phyloP scores from a whole-genome alignment of 2,329 filamentous ascomycete genomes.

The Claviceps capensis region DNA sequence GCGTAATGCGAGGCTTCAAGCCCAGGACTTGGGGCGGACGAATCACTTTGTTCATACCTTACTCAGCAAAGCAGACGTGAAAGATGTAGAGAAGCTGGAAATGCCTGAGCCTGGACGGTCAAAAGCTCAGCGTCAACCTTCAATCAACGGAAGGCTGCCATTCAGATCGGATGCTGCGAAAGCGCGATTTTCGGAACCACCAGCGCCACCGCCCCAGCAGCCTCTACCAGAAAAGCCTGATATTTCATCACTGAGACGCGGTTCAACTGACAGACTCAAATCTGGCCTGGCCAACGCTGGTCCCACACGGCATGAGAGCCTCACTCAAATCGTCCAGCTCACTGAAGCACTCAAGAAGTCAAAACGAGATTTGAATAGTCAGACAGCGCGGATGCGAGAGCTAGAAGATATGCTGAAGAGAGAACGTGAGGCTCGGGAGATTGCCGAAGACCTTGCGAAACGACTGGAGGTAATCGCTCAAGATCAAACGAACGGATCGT shows the following conservation, averaged over 20 bases:
- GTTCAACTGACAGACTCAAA: constrained; percentile 62
- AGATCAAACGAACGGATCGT: constrained; percentile 17
- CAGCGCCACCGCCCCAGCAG: constrained; percentile 84
- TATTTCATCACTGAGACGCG: constrained; percentile 58
- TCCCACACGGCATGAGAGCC: constrained; percentile 43
- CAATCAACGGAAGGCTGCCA: constrained; percentile 37
- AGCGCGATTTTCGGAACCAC: constrained; percentile 80
- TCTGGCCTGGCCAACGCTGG: constrained; percentile 37
- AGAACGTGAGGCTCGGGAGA: constrained; percentile 69
- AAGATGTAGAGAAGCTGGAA: constrained; percentile 41
- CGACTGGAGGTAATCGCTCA: constrained; percentile 45
- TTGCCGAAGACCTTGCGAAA: constrained; percentile 70
- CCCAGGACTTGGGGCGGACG: constrained; percentile 71
- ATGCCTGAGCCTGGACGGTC: constrained; percentile 32
- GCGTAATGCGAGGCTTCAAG: constrained; percentile 76
- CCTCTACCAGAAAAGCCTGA: constrained; percentile 90
- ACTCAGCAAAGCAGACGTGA: constrained; percentile 55
- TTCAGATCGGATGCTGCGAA: constrained; percentile 58
- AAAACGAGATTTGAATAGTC: constrained; percentile 77
- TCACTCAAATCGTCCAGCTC: constrained; percentile 67
- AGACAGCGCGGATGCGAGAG: constrained; percentile 65
- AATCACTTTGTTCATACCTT: constrained; percentile 69
- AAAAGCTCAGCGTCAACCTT: constrained; percentile 23
- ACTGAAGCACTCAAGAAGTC: constrained; percentile 74
- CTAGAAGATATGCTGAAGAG: constrained; percentile 60